These are phyloP conservation scores for Phialocephala subalpina DNA, from an alignment of 2,329 filamentous ascomycete species.

Conservation along the genomic window DNA sequence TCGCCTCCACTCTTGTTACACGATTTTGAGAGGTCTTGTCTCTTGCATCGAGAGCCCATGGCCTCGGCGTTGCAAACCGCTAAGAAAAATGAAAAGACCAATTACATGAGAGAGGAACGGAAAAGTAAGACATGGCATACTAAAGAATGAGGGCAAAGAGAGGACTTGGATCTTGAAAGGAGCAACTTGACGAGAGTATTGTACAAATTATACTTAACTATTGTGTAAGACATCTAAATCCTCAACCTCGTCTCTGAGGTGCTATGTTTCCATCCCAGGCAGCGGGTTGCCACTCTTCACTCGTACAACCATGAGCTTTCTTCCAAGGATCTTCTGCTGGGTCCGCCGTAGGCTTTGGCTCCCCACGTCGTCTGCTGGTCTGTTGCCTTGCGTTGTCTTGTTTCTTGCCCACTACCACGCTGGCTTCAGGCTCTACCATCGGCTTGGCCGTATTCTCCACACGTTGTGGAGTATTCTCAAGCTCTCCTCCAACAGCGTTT, in stretches of 20 bases:
- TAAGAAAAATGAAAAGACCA: neutral
- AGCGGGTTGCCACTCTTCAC: slow-evolving; percentile 61
- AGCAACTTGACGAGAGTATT: neutral
- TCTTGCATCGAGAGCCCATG: neutral
- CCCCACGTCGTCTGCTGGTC: slow-evolving; percentile 13
- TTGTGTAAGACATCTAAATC: neutral
- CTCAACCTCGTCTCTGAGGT: slow-evolving; percentile 17
- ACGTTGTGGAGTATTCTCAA: neutral
- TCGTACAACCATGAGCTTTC: slow-evolving; percentile 59
- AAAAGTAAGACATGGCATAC: neutral
- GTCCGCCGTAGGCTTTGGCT: neutral
- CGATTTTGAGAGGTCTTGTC: neutral
- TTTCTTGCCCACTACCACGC: slow-evolving; percentile 7
- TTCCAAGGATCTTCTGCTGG: slow-evolving; percentile 62
- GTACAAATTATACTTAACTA: neutral
- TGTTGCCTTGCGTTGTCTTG: slow-evolving; percentile 9
- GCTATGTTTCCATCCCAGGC: slow-evolving; percentile 55
- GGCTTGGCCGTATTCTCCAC: neutral
- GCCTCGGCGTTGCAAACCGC: neutral
- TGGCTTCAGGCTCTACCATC: neutral
- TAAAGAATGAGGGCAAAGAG: neutral
- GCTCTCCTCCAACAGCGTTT: neutral
- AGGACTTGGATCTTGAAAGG: neutral
- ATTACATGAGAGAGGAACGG: neutral
- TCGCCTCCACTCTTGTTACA: neutral